A percentile compares a stretch with the other conserved stretches of the same genome.
These are phyloP conservation scores for Mortierella sp. DNA, from an alignment of 371 early-diverging fungal species.

Conservation along the genomic window DNA sequence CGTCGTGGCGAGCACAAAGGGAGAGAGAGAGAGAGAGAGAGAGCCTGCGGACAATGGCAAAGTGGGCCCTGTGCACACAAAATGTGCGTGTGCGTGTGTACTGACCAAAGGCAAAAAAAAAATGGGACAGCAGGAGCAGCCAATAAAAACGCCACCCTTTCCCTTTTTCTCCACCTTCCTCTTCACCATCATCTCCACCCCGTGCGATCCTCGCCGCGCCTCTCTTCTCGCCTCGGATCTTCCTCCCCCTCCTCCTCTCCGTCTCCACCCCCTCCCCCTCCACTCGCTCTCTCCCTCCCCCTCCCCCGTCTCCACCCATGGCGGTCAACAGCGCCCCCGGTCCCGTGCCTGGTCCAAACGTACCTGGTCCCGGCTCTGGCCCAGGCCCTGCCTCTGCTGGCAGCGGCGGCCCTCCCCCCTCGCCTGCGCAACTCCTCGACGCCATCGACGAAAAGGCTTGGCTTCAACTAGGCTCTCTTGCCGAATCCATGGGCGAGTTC, in stretches of 20 bases:
- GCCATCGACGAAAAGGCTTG: constrained; percentile 81
- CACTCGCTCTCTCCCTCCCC: background rate
- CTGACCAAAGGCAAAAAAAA: too few relatives aligned
- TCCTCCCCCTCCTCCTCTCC: background rate
- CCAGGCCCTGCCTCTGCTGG: constrained; percentile 21
- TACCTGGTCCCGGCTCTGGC: constrained; percentile 17
- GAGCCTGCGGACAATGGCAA: too few relatives aligned
- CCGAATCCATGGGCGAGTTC: constrained; percentile 79
- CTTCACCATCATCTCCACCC: too few relatives aligned
- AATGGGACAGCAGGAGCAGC: too few relatives aligned
- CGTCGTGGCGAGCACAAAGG: too few relatives aligned
- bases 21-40: too few relatives aligned
- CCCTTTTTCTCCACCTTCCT: too few relatives aligned
- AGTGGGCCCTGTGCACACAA: too few relatives aligned
- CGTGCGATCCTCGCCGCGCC: too few relatives aligned
- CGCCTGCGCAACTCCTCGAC: constrained; percentile 70
- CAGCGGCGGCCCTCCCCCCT: constrained; percentile 32
- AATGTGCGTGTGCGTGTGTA: too few relatives aligned
- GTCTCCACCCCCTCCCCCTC: background rate
- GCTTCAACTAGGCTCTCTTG: constrained; percentile 76
- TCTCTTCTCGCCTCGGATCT: background rate
- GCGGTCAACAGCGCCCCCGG: constrained; percentile 25
- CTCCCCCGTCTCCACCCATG: constrained; percentile 1
- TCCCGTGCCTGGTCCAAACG: constrained; percentile 23
- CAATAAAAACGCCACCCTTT: too few relatives aligned